Conservation (phyloP, 208 protist species). For the Wallacemonas sp. region DNA sequence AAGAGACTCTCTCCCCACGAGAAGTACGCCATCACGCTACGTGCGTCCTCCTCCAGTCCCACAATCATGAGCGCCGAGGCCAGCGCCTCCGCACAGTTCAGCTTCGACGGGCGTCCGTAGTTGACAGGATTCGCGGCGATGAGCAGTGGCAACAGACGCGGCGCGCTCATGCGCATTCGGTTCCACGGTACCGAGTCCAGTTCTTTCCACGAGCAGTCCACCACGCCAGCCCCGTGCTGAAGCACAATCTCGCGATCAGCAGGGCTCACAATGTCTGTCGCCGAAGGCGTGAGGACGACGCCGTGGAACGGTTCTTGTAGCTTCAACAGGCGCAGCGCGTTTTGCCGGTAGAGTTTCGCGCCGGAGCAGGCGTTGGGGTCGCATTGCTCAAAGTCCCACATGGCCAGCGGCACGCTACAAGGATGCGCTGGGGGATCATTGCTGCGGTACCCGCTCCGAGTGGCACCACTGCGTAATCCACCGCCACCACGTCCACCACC, state of each 20-base stretch:
- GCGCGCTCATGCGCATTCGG: conserved; percentile 90
- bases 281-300: conserved; percentile 95
- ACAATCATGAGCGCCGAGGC: conserved; percentile 95
- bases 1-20: conserved; percentile 97
- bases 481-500: conserved; percentile 9
- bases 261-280: conserved; percentile 91
- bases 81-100: conserved; percentile 98
- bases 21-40: conserved; percentile 94
- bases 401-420: conserved; percentile 88
- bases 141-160: conserved; percentile 95
- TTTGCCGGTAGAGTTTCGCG: conserved; percentile 91
- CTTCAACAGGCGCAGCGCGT: conserved; percentile 86
- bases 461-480: not conserved
- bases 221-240: conserved; percentile 93
- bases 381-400: conserved; percentile 99
- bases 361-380: conserved; percentile 98
- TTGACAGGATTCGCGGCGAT: conserved; percentile 99
- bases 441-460: conserved; percentile 28
- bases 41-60: conserved; percentile 90
- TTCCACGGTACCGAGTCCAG: conserved; percentile 95
- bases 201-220: conserved; percentile 99
- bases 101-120: conserved; percentile 97
- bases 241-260: conserved; percentile 90
- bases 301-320: conserved; percentile 91
- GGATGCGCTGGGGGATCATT: conserved; percentile 48